Percentiles rank a stretch among this genome's conserved stretches.
These are phyloP conservation scores for Termitomyces eurrhizus DNA, from an alignment of 768 basidiomycete species.

Conservation along the genomic window DNA sequence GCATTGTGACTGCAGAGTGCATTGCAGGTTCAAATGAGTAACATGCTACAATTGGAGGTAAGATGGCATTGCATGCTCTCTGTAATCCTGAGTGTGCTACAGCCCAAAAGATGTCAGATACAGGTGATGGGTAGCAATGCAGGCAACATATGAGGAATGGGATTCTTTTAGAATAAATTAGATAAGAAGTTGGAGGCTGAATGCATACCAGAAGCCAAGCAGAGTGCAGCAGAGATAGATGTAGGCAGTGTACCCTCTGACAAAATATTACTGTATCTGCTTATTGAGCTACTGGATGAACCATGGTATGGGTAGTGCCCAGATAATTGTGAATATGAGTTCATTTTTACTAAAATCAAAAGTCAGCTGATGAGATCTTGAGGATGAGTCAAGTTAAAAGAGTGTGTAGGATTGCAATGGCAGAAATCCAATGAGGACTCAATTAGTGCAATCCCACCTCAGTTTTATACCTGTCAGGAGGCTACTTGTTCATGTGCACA, in stretches of 20 bases:
- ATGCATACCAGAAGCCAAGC: not conserved
- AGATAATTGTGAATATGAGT: not conserved
- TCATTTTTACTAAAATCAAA: not conserved
- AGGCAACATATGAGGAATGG: not conserved
- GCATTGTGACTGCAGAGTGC: not conserved
- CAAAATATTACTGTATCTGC: not conserved
- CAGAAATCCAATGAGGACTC: not conserved
- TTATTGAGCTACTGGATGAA: not conserved
- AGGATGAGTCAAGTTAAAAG: not conserved
- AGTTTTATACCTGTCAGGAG: not conserved
- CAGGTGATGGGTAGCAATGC: not conserved
- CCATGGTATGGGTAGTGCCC: not conserved
- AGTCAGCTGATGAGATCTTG: not conserved
- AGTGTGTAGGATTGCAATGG: not conserved
- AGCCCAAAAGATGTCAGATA: not conserved
- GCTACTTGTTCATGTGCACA: not conserved
- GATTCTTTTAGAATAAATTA: not conserved
- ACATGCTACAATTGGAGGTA: too few species aligned
- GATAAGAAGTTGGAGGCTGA: not conserved
- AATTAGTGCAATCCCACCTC: not conserved
- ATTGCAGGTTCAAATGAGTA: not conserved
- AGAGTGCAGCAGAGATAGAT: not conserved
- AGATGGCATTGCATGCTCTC: not conserved
- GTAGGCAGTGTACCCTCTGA: not conserved
- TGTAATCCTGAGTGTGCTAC: not conserved